Conservation (phyloP, 768 basidiomycete species). For the Glaciozyma martinii region DNA sequence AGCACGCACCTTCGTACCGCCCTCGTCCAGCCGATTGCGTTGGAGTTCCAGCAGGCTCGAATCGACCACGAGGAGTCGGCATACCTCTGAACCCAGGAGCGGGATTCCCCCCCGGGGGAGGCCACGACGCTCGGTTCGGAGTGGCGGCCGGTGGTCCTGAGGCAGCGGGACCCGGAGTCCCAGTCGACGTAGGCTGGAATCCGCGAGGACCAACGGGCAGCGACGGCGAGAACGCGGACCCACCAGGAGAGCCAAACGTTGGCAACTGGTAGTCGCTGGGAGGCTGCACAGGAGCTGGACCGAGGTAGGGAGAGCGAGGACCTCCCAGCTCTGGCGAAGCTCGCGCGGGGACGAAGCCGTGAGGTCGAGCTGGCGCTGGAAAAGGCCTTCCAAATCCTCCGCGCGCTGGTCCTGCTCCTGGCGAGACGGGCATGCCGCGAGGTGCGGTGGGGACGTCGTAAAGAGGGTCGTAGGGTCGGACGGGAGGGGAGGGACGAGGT, state of each 20-base stretch:
- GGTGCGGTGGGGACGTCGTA: background rate
- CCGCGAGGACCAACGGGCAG: no score
- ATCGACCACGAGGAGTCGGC: background rate
- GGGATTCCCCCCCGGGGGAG: no score
- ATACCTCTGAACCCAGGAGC: background rate
- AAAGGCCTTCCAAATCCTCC: background rate
- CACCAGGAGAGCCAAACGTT: background rate
- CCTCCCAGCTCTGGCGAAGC: background rate
- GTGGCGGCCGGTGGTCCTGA: background rate
- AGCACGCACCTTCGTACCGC: background rate
- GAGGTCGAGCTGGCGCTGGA: background rate
- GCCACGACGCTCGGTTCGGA: background rate
- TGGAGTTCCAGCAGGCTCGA: background rate
- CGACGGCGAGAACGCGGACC: background rate
- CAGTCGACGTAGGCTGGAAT: background rate
- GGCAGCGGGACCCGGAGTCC: background rate
- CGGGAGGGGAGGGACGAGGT: background rate
- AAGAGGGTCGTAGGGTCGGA: background rate
- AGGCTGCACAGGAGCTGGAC: background rate
- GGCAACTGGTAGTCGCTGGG: no score
- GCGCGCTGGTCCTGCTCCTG: background rate
- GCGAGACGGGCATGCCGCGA: background rate
- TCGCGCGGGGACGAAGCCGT: background rate
- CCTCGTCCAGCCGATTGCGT: no score
- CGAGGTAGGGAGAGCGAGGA: background rate